Evolutionary conservation across 164 flowering plant species (phyloP).

Genomic region (Kalanchoe fedtschenkoi): DNA sequence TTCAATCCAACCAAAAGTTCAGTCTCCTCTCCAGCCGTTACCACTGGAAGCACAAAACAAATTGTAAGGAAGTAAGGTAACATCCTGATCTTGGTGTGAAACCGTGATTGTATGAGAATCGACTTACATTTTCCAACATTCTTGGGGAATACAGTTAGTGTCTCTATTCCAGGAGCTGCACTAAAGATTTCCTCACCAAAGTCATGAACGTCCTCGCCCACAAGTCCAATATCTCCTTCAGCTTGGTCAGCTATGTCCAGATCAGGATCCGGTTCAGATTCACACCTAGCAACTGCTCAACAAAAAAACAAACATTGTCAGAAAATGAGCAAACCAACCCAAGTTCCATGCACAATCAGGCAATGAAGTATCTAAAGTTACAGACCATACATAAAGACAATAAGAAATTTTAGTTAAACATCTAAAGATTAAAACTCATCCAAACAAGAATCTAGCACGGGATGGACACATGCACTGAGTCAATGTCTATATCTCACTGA

Average conservation of each 20-base stretch:
- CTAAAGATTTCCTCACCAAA: constrained; percentile 37
- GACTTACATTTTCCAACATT: constrained; percentile 52
- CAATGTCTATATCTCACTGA: too few relatives aligned
- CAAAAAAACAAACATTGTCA: constrained; percentile 4
- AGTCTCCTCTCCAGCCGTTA: constrained; percentile 82
- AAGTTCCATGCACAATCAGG: neutral
- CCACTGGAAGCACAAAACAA: constrained; percentile 35
- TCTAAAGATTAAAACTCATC: neutral
- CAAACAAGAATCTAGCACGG: neutral
- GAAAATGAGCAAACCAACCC: neutral
- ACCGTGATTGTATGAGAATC: neutral
- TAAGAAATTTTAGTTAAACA: neutral
- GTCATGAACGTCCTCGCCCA: constrained; percentile 61
- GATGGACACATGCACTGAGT: neutral
- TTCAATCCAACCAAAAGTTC: constrained; percentile 81
- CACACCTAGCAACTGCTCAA: constrained; percentile 57
- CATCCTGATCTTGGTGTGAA: neutral
- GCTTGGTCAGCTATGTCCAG: constrained; percentile 22
- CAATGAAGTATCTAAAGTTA: neutral
- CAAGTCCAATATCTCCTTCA: constrained; percentile 63
- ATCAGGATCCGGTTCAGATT: constrained; percentile 36
- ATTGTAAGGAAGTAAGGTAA: neutral
- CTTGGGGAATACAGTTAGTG: constrained; percentile 78
- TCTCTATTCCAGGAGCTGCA: constrained; percentile 82
- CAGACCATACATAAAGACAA: neutral